phyloP scores from a whole-genome alignment of 805 yeast species.

The Metschnikowia lochheadii region DNA sequence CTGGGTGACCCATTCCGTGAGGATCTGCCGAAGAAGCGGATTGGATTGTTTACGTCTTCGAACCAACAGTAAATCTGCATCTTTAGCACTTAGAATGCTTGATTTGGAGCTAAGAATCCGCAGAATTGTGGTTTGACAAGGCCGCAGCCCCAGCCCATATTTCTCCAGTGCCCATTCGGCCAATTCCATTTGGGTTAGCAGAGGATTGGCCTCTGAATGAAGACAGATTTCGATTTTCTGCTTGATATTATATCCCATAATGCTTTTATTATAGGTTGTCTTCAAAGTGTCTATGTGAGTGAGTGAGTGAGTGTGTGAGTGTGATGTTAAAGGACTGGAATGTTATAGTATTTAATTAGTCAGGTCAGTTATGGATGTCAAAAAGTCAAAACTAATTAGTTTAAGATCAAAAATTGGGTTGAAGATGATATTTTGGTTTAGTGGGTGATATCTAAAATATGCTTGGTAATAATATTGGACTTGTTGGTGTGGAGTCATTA shows the following conservation, averaged over 20 bases:
- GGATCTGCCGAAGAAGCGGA: slow-evolving; percentile 51
- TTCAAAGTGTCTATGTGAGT: too few relatives aligned
- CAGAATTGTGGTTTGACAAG: slow-evolving; percentile 66
- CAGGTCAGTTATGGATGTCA: too few relatives aligned
- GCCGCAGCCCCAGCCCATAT: slow-evolving; percentile 49
- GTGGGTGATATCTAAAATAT: too few relatives aligned
- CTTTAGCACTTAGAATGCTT: slow-evolving; percentile 47
- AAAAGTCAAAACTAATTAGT: neutral
- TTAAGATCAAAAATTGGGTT: too few relatives aligned
- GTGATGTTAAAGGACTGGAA: too few relatives aligned
- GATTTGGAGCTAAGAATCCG: slow-evolving; percentile 55
- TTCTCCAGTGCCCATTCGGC: slow-evolving; percentile 61
- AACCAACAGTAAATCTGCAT: slow-evolving; percentile 47
- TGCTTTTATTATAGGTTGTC: too few relatives aligned
- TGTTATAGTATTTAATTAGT: too few relatives aligned
- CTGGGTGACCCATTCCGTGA: slow-evolving; percentile 68
- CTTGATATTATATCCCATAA: slow-evolving; percentile 55
- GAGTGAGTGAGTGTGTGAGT: too few relatives aligned
- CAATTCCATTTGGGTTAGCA: slow-evolving; percentile 62
- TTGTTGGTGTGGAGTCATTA: neutral
- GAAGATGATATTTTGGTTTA: too few relatives aligned
- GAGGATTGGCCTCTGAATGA: slow-evolving; percentile 63
- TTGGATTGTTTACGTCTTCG: slow-evolving; percentile 54
- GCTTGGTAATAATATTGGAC: too few relatives aligned
- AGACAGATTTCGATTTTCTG: slow-evolving; percentile 66